phyloP scores from a whole-genome alignment of 2,329 filamentous ascomycete species.

The Lachnellula cervina region DNA sequence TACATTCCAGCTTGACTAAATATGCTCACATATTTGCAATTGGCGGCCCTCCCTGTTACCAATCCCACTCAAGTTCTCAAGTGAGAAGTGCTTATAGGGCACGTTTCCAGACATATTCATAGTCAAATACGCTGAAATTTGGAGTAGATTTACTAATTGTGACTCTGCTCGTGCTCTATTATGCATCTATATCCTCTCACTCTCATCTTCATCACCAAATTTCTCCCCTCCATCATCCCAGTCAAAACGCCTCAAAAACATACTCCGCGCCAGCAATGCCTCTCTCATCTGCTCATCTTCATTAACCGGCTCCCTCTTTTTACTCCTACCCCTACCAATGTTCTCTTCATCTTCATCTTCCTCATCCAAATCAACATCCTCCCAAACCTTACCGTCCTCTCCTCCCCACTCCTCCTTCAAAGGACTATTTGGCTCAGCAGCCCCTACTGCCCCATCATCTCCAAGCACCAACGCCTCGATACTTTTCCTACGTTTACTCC shows the following conservation, averaged over 20 bases:
- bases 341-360: too few relatives aligned
- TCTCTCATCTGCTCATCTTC: conserved; percentile 1
- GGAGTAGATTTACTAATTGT: not conserved
- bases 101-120: not conserved
- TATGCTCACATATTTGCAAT: not conserved
- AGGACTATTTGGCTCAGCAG: conserved; percentile 10
- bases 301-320: not conserved
- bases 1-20: not conserved
- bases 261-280: not conserved
- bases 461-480: not conserved
- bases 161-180: not conserved
- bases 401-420: conserved; percentile 11
- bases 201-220: not conserved
- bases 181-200: not conserved
- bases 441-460: not conserved
- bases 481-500: conserved; percentile 2
- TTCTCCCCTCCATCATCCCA: not conserved
- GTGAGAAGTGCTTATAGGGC: not conserved
- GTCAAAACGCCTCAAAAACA: not conserved
- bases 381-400: not conserved
- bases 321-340: too few relatives aligned
- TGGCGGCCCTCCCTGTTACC: not conserved
- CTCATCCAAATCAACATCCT: too few relatives aligned
- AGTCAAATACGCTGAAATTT: not conserved
- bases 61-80: not conserved